Base-by-base conservation (phyloP, 2,329 filamentous ascomycete species). In the Chlorencoelia australis region DNA sequence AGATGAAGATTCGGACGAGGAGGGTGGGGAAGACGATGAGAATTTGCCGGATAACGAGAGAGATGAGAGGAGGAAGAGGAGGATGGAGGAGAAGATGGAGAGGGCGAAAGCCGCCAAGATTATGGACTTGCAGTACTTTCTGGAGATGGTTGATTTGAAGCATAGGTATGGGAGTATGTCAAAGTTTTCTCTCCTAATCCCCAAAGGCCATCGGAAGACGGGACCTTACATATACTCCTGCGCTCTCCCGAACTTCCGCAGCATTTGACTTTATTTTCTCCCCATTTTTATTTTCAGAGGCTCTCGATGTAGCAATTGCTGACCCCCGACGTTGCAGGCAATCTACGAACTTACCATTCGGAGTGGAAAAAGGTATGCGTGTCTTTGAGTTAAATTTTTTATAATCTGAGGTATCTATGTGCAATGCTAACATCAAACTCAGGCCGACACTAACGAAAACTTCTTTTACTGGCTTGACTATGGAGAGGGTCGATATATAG, bases 381-480 rank as follows among this genome's bases (percentile, higher is more conserved):
- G n/a, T n/a, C n/a, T n/a, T n/a, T n/a, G n/a, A n/a, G n/a, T n/a
- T n/a, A n/a, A n/a, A n/a, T n/a, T n/a, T n/a, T n/a, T n/a, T n/a
- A n/a, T n/a, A n/a, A n/a, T n/a, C n/a, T n/a, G n/a, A n/a, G n/a
- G n/a, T n/a, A n/a, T n/a, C n/a, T n/a, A n/a, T n/a, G n/a, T n/a
- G n/a, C n/a, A n/a, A n/a, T n/a, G n/a, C n/a, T n/a, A n/a, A n/a
- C n/a, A n/a, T n/a, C n/a, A n/a, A n/a, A n/a, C n/a, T n/a, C n/a
- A n/a, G n/a, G 66, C 75, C 2, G 67, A 82, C 18, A 89, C 85
- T 0, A 73, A 76, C 4, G 81, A 94, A 56, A 94, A 91, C 54
- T 95, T 88, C 68, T 94, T 94, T 58, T 89, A 87, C 61, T 94
- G 88, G 87, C 67, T 94, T 1, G 88, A 95, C 55, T 68, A 82